Conservation (phyloP, 352 stramenopile genomes). For the Pythium phragmitis region DNA sequence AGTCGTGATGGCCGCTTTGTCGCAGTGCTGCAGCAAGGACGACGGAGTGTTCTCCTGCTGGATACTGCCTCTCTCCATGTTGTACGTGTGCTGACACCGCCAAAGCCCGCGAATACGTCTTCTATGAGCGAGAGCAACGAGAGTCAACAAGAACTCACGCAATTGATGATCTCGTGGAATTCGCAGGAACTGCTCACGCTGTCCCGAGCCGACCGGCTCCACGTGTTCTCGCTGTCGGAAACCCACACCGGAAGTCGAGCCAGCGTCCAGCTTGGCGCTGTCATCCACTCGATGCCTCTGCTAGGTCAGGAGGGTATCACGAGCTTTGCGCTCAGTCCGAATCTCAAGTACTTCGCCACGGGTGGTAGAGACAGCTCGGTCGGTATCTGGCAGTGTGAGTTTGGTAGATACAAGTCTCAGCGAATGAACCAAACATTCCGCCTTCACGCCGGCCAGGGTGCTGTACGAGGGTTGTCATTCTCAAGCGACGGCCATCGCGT, state of each 20-base stretch:
- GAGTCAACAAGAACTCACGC: conserved; percentile 22
- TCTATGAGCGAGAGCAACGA: conserved; percentile 13
- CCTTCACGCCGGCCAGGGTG: conserved; percentile 34
- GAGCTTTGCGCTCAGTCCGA: conserved; percentile 45
- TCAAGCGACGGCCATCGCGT: conserved; percentile 40
- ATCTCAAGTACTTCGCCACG: conserved; percentile 67
- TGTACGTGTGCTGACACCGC: conserved; percentile 36
- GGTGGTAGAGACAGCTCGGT: conserved; percentile 56
- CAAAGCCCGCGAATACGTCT: conserved; percentile 13
- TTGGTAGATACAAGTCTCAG: conserved; percentile 38
- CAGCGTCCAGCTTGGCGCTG: conserved; percentile 10
- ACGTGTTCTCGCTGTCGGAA: conserved; percentile 47
- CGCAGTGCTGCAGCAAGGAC: conserved; percentile 23
- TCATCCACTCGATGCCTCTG: conserved; percentile 56
- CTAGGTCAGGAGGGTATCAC: conserved; percentile 54
- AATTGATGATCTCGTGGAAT: conserved; percentile 50
- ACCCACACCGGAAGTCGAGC: conserved; percentile 2
- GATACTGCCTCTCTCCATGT: conserved; percentile 29
- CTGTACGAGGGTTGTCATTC: conserved; percentile 41
- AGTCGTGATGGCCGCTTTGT: conserved; percentile 29
- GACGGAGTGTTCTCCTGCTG: conserved; percentile 21
- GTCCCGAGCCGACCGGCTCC: conserved; percentile 46
- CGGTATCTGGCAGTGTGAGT: conserved; percentile 60
- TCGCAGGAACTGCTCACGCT: conserved; percentile 53
- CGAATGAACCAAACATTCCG: conserved; percentile 65